Evolutionary conservation across 2,329 filamentous ascomycete genomes (phyloP), one percentile per base, ranked within the genome.

Genomic region (Xylaria sp.): DNA sequence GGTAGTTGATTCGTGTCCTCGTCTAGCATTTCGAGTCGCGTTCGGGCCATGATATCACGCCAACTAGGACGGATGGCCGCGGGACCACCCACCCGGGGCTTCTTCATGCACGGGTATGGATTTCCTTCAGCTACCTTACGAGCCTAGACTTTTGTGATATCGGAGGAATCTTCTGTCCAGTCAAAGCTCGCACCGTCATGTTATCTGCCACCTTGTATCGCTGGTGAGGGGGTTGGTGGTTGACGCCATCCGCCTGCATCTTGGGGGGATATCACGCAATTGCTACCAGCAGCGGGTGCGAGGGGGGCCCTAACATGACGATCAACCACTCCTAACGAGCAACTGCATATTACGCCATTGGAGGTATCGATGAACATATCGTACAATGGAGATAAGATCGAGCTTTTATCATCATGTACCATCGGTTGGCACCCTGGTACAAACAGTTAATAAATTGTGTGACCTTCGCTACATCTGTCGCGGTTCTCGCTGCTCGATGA

Each of bases 221-320:
- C 43, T 59, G 64, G 32, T 70, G 68, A 66, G 68, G 67, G 68
- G 63, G 52, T 60, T 60, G 60, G 61, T 58, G 36, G 67, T 68
- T 72, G 70, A 72, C 70, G 70, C 70, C 68, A 72, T 72, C 25
- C 50, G 58, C 57, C 34, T 60, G 63, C 56, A 52, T 67, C 62
- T 61, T 68, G 67, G 62, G 67, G 56, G 60, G 25, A 68, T 72
- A 72, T 71, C 71, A 72, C 71, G 71, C 67, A 65, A 72, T 72
- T 60, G 52, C 32, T 34, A n/a, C 34, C 57, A 46, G 53, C 45
- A 34, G 45, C 46, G 32, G 25, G 8, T 20, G 34, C 57, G 58
- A 28, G 56, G 56, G 65, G 56, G 46, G 46, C 32, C 45, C 48
- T 23, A 23, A 56, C 52, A 58, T 45, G 59, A 34, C 20, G 58